These are phyloP conservation scores for Aureobasidium namibiae DNA, from an alignment of 2,329 filamentous ascomycete species.

Conservation along the genomic window DNA sequence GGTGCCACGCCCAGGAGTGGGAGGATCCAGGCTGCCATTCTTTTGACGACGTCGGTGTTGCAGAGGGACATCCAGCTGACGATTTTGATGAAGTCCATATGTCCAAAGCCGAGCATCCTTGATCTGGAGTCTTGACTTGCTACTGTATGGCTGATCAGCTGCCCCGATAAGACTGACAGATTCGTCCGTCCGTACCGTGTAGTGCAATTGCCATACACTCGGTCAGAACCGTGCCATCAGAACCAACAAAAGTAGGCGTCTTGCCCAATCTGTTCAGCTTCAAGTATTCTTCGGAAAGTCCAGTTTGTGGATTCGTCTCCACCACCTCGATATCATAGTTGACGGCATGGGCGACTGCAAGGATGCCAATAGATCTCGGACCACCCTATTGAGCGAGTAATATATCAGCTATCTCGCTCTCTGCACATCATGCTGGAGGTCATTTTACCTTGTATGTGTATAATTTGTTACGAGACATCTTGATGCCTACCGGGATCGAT, in stretches of 20 bases:
- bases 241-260: slow-evolving; percentile 84
- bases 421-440: no score
- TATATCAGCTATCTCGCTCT: neutral
- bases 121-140: slow-evolving; percentile 27
- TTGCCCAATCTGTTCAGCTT: slow-evolving; percentile 81
- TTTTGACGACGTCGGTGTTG: slow-evolving; percentile 52
- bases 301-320: slow-evolving; percentile 56
- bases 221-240: slow-evolving; percentile 80
- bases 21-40: slow-evolving; percentile 48
- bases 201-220: slow-evolving; percentile 94
- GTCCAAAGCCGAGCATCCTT: slow-evolving; percentile 96
- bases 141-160: neutral
- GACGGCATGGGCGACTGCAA: slow-evolving; percentile 94
- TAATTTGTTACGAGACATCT: neutral
- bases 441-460: neutral
- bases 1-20: neutral
- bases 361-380: slow-evolving; percentile 78
- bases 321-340: slow-evolving; percentile 82
- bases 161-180: no score
- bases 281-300: slow-evolving; percentile 65
- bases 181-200: slow-evolving; percentile 58
- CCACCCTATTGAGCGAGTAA: slow-evolving; percentile 54
- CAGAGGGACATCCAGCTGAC: slow-evolving; percentile 96
- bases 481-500: no score
- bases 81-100: slow-evolving; percentile 98